Evolutionary conservation across 225 moss, liverwort and hornwort genomes (phyloP), one percentile per base, ranked within the genome.

Genomic region (Physcomitrium patens): DNA sequence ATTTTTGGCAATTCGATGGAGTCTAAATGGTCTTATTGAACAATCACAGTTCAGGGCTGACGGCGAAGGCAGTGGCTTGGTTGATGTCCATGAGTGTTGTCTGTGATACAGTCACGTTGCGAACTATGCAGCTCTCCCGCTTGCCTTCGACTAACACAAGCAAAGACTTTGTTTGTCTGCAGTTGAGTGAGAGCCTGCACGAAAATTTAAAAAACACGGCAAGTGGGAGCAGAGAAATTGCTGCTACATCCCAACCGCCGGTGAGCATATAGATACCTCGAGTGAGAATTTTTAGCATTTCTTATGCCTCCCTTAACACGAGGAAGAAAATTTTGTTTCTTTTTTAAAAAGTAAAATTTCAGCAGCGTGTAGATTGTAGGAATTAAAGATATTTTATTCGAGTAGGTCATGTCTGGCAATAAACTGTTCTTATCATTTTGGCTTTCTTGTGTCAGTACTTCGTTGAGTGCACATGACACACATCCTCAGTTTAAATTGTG

Each of bases 141-240:
- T 31, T 64, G 73, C 64, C 3, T 63, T 9, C 1, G 79, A 68
- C 76, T 50, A 45, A 11, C 52, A 54, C 45, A 60, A 67, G 71
- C 53, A 81, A 76, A 66, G 76, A 67, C 67, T 67, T 66, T 54
- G 67, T 46, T 37, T 67, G 76, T 81, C 67, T 23, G 76, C 71
- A 76, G 47, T 55, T 70, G 74, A 77, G 71, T 69, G 73, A 73
- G 73, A 80, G 77, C 76, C n/a, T 82, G 72, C 72, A 72, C 75
- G 59, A 70, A 63, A 66, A 65, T 9, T 23, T 15, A 41, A 26
- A 71, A 78, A 70, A 73, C 44, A 41, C 56, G 68, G 79, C 68
- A 50, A 76, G 42, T 76, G 76, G 83, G 72, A 72, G 83, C 79
- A 76, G 76, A 77, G 65, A 70, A 74, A 80, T 70, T 60, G 69